A percentile compares a stretch with the other conserved stretches of the same genome.
Evolutionary conservation across 352 stramenopile genomes (phyloP).

Genomic region (Peronospora belbahrii): DNA sequence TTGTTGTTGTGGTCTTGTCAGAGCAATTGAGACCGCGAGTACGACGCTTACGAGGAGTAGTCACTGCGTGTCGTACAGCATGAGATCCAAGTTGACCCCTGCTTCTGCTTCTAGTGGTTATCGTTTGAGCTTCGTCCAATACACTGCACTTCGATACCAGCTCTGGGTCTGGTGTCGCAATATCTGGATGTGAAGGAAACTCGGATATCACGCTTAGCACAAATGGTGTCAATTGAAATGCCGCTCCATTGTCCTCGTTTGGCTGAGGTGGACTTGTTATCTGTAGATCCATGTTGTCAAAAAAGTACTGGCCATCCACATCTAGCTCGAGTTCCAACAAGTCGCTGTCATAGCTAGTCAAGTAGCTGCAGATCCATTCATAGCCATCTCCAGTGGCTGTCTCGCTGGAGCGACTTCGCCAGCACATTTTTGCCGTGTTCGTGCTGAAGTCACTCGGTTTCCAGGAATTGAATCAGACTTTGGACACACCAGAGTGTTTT

Average conservation of each 20-base stretch:
- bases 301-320: slow-evolving; percentile 23
- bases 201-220: slow-evolving; percentile 11
- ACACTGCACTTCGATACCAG: slow-evolving; percentile 9
- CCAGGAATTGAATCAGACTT: background rate
- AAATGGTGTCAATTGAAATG: slow-evolving; percentile 7
- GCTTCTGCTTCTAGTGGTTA: background rate
- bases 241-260: slow-evolving; percentile 1
- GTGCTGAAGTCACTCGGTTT: background rate
- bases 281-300: slow-evolving; percentile 19
- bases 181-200: background rate
- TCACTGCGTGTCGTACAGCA: slow-evolving; percentile 1
- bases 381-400: slow-evolving; percentile 4
- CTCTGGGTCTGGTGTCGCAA: background rate
- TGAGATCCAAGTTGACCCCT: background rate
- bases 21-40: background rate
- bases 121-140: slow-evolving; percentile 9
- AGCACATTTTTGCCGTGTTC: slow-evolving; percentile 1
- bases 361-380: slow-evolving; percentile 23
- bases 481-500: background rate
- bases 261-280: background rate
- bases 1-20: background rate
- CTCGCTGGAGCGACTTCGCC: background rate
- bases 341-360: slow-evolving; percentile 20
- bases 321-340: slow-evolving; percentile 33
- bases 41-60: slow-evolving; percentile 11